A percentile compares a stretch with the other conserved stretches of the same genome.
phyloP scores from a whole-genome alignment of 345 rosid species.

The Sisymbrium altissimum region DNA sequence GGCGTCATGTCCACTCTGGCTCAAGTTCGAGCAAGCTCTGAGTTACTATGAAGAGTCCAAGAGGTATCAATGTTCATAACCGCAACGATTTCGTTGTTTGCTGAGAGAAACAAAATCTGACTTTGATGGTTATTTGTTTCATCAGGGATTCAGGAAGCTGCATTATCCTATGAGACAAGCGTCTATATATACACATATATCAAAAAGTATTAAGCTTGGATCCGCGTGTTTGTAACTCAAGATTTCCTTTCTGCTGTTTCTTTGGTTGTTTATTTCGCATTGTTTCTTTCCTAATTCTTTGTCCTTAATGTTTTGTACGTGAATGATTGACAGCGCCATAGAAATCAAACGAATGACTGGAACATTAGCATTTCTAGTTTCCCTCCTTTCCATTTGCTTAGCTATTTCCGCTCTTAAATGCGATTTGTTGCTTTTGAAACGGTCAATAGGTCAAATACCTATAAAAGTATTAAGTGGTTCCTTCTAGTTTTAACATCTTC shows the following conservation, averaged over 20 bases:
- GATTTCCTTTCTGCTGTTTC: background rate
- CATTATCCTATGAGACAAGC: slow-evolving; percentile 47
- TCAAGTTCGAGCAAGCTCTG: slow-evolving; percentile 80
- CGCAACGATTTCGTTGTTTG: background rate
- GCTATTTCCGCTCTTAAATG: too few species aligned
- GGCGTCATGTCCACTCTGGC: slow-evolving; percentile 58
- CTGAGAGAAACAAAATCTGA: background rate
- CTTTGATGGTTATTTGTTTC: slow-evolving; percentile 6
- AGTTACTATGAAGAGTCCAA: slow-evolving; percentile 53
- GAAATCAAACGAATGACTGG: slow-evolving; percentile 13
- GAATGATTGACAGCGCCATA: slow-evolving; percentile 8
- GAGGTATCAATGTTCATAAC: slow-evolving; percentile 40
- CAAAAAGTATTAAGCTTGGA: background rate
- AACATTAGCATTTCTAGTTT: too few species aligned
- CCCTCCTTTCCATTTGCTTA: too few species aligned
- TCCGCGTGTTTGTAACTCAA: slow-evolving; percentile 9
- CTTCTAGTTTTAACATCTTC: too few species aligned
- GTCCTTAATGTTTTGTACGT: slow-evolving; percentile 5
- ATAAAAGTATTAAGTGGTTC: too few species aligned
- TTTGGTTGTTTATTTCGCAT: background rate
- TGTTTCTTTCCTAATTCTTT: background rate
- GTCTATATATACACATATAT: background rate
- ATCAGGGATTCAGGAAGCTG: slow-evolving; percentile 58
- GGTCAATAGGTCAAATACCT: too few species aligned
- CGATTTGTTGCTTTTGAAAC: too few species aligned